These are phyloP conservation scores for Oleoguttula mirabilis DNA, from an alignment of 495 filamentous ascomycete species.

Conservation along the genomic window DNA sequence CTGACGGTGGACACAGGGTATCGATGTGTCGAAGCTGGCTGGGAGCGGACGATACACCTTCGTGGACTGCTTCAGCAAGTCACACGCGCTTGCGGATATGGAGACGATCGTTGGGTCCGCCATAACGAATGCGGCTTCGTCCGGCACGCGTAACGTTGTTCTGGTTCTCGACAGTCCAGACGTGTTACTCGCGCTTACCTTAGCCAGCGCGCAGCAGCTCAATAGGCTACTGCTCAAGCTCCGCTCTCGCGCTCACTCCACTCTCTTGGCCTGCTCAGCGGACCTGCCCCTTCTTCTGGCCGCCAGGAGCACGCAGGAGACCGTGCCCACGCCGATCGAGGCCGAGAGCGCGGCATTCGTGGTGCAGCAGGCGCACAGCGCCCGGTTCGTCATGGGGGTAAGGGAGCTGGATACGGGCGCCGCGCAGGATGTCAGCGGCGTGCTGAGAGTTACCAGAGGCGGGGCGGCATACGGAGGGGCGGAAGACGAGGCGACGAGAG, in stretches of 20 bases:
- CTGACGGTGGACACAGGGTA: constrained; percentile 33
- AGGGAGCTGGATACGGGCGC: constrained; percentile 69
- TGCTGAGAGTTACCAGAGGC: constrained; percentile 58
- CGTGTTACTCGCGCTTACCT: constrained; percentile 30
- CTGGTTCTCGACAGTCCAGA: constrained; percentile 43
- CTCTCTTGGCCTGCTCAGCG: constrained; percentile 53
- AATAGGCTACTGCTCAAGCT: constrained; percentile 1
- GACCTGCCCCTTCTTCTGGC: constrained; percentile 41
- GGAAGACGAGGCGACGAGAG: constrained; percentile 17
- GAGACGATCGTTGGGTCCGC: constrained; percentile 1
- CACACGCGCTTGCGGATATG: constrained; percentile 21
- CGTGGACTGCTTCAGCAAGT: constrained; percentile 65
- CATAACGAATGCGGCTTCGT: not conserved
- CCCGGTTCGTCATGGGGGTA: constrained; percentile 54
- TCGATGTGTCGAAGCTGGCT: constrained; percentile 54
- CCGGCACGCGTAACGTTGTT: constrained; percentile 10
- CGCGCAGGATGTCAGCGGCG: constrained; percentile 83
- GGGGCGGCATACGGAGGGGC: constrained; percentile 25
- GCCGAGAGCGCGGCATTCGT: constrained; percentile 26
- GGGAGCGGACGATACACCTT: constrained; percentile 51
- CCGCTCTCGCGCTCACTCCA: constrained; percentile 32
- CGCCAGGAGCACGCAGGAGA: constrained; percentile 19
- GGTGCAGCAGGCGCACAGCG: constrained; percentile 54
- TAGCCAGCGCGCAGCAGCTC: constrained; percentile 8
- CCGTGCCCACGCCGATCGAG: constrained; percentile 49